phyloP scores from a whole-genome alignment of 2,329 filamentous ascomycete genomes.

The Mariannaea sp. region DNA sequence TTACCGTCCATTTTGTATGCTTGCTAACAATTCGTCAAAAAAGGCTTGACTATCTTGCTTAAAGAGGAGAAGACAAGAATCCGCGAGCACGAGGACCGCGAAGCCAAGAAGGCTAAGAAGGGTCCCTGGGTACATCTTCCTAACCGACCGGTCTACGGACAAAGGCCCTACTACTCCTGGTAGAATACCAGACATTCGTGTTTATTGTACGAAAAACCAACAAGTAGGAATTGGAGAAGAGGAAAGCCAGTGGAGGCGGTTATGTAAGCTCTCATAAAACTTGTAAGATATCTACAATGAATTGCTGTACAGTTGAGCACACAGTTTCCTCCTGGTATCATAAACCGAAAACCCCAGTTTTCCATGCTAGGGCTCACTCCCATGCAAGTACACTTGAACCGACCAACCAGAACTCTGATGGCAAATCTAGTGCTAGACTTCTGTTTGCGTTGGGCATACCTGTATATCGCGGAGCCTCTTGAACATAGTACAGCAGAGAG shows the following conservation, averaged over 20 bases:
- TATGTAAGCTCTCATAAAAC: slow-evolving; percentile 32
- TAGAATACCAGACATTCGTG: slow-evolving; percentile 50
- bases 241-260: slow-evolving; percentile 5
- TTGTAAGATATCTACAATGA: slow-evolving; percentile 47
- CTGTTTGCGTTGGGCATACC: background rate
- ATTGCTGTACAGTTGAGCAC: slow-evolving; percentile 35
- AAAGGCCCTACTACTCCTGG: slow-evolving; percentile 92
- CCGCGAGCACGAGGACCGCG: slow-evolving; percentile 76
- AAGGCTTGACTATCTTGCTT: slow-evolving; percentile 74
- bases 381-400: background rate
- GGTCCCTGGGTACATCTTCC: slow-evolving; percentile 89
- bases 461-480: background rate
- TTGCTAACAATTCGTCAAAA: slow-evolving; percentile 46
- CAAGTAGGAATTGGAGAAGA: slow-evolving; percentile 1
- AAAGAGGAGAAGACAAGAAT: slow-evolving; percentile 95
- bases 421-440: background rate
- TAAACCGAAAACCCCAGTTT: slow-evolving; percentile 2
- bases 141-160: slow-evolving; percentile 80
- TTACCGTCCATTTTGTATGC: background rate
- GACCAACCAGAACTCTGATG: too few relatives aligned
- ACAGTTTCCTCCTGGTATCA: slow-evolving; percentile 9
- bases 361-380: background rate
- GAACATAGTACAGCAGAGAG: background rate
- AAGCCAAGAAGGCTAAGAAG: slow-evolving; percentile 73
- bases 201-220: slow-evolving; percentile 12